phyloP scores from a whole-genome alignment of 2,329 filamentous ascomycete genomes.

The Diaporthe sp. region DNA sequence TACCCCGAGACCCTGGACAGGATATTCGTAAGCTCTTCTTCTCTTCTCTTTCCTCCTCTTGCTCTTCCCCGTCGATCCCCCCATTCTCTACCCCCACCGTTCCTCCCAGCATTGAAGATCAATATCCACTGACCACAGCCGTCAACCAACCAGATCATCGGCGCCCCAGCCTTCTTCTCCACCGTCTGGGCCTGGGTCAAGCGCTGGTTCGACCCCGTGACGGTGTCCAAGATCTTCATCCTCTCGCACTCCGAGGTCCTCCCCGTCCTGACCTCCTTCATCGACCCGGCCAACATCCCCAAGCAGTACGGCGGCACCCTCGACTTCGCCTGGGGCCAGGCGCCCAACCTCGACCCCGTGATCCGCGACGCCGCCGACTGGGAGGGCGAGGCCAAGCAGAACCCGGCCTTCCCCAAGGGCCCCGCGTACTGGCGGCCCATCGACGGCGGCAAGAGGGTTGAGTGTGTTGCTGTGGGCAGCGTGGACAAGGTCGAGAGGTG shows the following conservation, averaged over 20 bases:
- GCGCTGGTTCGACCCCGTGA: slow-evolving; percentile 95
- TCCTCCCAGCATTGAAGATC: neutral
- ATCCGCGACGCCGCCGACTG: slow-evolving; percentile 66
- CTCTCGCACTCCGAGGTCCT: slow-evolving; percentile 80
- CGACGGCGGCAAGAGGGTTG: slow-evolving; percentile 60
- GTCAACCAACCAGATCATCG: slow-evolving; percentile 74
- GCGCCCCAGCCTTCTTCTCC: slow-evolving; percentile 90
- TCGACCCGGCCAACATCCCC: slow-evolving; percentile 86
- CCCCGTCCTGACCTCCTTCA: slow-evolving; percentile 83
- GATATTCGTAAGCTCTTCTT: slow-evolving; percentile 64
- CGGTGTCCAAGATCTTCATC: slow-evolving; percentile 96
- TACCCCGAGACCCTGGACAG: slow-evolving; percentile 95
- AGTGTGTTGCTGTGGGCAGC: slow-evolving; percentile 68
- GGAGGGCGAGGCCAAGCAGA: slow-evolving; percentile 52
- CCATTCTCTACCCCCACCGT: neutral
- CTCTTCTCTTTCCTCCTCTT: neutral
- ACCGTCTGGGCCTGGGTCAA: slow-evolving; percentile 97
- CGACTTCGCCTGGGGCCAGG: slow-evolving; percentile 84
- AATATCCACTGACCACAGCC: neutral
- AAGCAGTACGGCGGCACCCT: slow-evolving; percentile 91
- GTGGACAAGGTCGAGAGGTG: slow-evolving; percentile 59
- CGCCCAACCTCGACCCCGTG: slow-evolving; percentile 78
- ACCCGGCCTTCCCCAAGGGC: slow-evolving; percentile 67
- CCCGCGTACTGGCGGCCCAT: slow-evolving; percentile 71
- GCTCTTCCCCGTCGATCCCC: no score